phyloP scores from a whole-genome alignment of 2,329 filamentous ascomycete species.

The Teratosphaeriaceae sp. region DNA sequence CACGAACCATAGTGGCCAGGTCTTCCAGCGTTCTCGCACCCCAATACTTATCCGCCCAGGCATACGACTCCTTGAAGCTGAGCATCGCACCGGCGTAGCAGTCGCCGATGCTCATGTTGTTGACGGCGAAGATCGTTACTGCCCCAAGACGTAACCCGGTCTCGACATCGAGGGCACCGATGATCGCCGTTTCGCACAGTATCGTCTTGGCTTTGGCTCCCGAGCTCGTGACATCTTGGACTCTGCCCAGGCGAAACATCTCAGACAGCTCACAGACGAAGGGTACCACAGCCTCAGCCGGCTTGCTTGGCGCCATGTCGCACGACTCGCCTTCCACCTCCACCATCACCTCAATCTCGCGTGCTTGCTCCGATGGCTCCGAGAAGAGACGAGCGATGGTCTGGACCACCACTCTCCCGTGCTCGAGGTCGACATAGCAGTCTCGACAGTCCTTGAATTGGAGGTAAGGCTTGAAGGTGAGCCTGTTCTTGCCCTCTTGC shows the following conservation, averaged over 20 bases:
- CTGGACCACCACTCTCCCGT: background rate
- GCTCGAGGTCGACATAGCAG: background rate
- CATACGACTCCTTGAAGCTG: background rate
- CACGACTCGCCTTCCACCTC: background rate
- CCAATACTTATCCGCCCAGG: background rate
- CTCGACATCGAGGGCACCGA: background rate
- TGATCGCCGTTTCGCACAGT: background rate
- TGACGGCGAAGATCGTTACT: background rate
- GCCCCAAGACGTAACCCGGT: background rate
- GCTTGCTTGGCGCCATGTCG: background rate
- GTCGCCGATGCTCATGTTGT: background rate
- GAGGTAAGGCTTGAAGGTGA: background rate
- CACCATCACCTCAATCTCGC: background rate
- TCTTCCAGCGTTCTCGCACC: background rate
- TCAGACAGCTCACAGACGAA: background rate
- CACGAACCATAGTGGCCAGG: background rate
- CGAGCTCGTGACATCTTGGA: background rate
- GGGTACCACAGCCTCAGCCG: background rate
- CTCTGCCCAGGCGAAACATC: background rate
- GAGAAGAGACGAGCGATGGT: constrained; percentile 1
- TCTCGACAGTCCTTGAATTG: background rate
- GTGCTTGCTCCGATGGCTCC: background rate
- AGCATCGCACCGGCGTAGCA: background rate
- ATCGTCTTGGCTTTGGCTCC: background rate
- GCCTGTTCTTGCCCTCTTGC: background rate